Percentiles rank a stretch among this genome's conserved stretches.
These are phyloP conservation scores for Globisporangium okanoganense DNA, from an alignment of 352 stramenopile species.

Conservation along the genomic window DNA sequence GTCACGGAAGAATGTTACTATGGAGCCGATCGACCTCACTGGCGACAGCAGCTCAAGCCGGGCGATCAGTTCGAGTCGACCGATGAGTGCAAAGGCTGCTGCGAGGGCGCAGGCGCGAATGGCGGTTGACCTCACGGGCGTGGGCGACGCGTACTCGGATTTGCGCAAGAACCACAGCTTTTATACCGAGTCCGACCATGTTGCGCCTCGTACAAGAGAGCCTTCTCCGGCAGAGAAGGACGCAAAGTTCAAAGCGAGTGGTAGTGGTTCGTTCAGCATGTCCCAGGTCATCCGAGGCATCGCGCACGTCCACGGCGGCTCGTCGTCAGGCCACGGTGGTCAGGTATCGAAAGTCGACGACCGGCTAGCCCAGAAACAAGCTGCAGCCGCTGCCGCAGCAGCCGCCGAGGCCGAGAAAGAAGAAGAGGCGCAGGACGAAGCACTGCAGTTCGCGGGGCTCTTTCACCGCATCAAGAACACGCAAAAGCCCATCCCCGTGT, in stretches of 20 bases:
- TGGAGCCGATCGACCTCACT: constrained; percentile 17
- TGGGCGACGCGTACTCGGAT: constrained; percentile 31
- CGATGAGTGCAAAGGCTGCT: constrained; percentile 63
- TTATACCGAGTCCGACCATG: constrained; percentile 64
- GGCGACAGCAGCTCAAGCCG: background rate
- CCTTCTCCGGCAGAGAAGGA: constrained; percentile 18
- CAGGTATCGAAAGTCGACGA: background rate
- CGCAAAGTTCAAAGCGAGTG: constrained; percentile 23
- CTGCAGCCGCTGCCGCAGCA: constrained; percentile 4
- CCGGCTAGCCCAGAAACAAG: constrained; percentile 1
- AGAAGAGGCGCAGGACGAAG: constrained; percentile 46
- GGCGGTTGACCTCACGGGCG: constrained; percentile 44
- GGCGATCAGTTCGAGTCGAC: constrained; percentile 12
- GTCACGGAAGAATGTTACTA: constrained; percentile 10
- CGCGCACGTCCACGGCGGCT: constrained; percentile 39
- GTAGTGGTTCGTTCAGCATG: constrained; percentile 40
- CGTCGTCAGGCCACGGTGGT: background rate
- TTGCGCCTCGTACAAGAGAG: constrained; percentile 16
- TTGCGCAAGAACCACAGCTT: constrained; percentile 63
- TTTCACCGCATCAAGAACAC: constrained; percentile 84
- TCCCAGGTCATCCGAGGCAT: constrained; percentile 63
- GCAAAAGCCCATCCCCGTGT: constrained; percentile 63
- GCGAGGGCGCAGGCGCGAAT: constrained; percentile 37
- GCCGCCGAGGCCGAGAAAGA: constrained; percentile 22
- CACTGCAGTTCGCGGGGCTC: constrained; percentile 51